Evolutionary conservation across 148 eudicot genomes (phyloP).

Genomic region (Rhododendron ovatum): DNA sequence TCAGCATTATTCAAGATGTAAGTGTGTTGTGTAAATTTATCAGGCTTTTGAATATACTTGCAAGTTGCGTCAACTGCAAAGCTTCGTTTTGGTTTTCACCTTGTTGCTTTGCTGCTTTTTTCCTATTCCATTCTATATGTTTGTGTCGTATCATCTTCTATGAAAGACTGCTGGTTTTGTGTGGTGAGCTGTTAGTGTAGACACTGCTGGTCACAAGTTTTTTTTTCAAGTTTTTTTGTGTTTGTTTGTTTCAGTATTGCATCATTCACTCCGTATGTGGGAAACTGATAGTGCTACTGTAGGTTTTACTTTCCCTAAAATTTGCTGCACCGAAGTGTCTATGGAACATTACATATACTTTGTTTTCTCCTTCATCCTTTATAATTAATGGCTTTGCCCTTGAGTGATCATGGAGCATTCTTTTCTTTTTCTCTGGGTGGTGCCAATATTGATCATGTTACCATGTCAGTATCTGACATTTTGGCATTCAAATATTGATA

Average conservation of each 20-base stretch:
- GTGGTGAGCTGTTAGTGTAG: background rate
- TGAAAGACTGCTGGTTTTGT: background rate
- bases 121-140: background rate
- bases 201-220: background rate
- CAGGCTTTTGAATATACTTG: constrained; percentile 3
- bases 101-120: background rate
- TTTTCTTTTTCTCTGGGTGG: background rate
- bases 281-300: background rate
- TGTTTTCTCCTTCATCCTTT: background rate
- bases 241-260: background rate
- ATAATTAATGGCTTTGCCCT: background rate
- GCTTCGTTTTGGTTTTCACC: background rate
- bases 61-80: background rate
- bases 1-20: constrained; percentile 98
- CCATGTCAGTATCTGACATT: background rate
- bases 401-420: background rate
- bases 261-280: background rate
- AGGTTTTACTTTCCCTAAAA: background rate
- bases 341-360: background rate
- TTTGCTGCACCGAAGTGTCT: background rate
- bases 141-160: background rate
- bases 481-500: background rate
- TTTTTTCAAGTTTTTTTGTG: background rate
- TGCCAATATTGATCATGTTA: background rate
- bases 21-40: constrained; percentile 26